Conservation (phyloP, 805 yeast genomes). For the Trichomonascus vanleenenianus region DNA sequence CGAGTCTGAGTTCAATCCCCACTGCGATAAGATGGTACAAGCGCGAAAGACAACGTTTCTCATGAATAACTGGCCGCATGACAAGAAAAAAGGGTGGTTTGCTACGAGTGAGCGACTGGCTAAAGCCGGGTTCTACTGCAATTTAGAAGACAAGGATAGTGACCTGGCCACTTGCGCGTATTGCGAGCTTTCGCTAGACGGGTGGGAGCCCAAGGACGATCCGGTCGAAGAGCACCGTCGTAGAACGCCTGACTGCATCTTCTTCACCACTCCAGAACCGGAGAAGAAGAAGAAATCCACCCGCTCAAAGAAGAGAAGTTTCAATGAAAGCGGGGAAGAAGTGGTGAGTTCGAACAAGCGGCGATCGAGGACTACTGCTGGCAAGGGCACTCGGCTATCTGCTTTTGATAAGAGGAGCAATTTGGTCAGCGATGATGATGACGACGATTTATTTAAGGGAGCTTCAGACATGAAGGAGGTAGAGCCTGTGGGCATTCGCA, state of each 20-base stretch:
- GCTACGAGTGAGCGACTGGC: constrained; percentile 40
- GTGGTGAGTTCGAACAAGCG: neutral
- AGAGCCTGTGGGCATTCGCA: too few relatives aligned
- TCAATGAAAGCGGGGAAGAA: neutral
- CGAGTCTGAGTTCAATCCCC: constrained; percentile 17
- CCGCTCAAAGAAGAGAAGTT: constrained; percentile 5
- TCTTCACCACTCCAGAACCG: constrained; percentile 24
- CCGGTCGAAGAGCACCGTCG: constrained; percentile 53
- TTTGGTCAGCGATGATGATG: neutral
- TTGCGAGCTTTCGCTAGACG: constrained; percentile 57
- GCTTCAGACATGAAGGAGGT: too few relatives aligned
- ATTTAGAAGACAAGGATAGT: constrained; percentile 40
- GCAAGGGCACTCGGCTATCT: neutral
- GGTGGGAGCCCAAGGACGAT: constrained; percentile 64
- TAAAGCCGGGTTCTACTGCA: constrained; percentile 57
- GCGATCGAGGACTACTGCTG: neutral
- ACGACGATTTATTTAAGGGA: constrained; percentile 1
- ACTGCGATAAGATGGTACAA: constrained; percentile 15
- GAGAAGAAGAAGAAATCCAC: constrained; percentile 6
- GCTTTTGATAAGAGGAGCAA: neutral
- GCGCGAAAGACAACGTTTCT: constrained; percentile 21
- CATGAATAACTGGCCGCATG: constrained; percentile 38
- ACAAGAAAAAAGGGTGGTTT: constrained; percentile 30
- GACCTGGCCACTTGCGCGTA: constrained; percentile 56
- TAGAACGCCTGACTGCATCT: constrained; percentile 36